Evolutionary conservation across 495 filamentous ascomycete species (phyloP).

Genomic region (Aspergillus mulundensis): DNA sequence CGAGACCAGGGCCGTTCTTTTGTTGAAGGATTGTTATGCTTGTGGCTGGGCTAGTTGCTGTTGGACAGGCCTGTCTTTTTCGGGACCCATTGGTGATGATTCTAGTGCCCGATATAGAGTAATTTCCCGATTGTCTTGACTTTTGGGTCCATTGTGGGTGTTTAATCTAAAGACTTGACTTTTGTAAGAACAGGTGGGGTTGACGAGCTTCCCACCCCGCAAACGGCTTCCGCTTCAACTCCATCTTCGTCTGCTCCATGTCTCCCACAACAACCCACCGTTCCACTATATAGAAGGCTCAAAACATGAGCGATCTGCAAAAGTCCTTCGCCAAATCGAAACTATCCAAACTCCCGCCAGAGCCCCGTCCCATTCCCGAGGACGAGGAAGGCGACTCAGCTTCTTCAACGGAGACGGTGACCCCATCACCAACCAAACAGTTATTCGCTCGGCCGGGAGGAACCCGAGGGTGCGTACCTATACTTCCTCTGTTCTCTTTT

Average conservation of each 20-base stretch:
- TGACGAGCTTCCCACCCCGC: not conserved
- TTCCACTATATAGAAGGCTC: not conserved
- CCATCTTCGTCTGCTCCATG: not conserved
- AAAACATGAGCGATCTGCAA: conserved; percentile 78
- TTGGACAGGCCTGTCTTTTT: not conserved
- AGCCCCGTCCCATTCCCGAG: conserved; percentile 43
- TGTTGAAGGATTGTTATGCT: not conserved
- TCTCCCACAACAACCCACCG: not conserved
- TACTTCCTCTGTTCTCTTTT: not conserved
- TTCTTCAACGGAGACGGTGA: conserved; percentile 85
- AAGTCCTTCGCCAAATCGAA: conserved; percentile 78
- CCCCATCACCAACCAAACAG: conserved; percentile 70
- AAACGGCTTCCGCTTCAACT: not conserved
- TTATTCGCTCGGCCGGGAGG: conserved; percentile 60
- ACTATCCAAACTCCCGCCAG: conserved; percentile 58
- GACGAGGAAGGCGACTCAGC: conserved; percentile 57
- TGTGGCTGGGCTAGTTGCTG: not conserved
- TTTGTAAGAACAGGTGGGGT: not conserved
- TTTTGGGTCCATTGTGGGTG: not conserved
- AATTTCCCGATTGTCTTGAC: not conserved
- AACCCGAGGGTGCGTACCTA: conserved; percentile 48
- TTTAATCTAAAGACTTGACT: not conserved
- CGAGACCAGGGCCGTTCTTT: not conserved
- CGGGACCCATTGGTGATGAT: not conserved
- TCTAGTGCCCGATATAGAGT: not conserved